Base-by-base conservation (phyloP, 2,329 filamentous ascomycete species). In the Scedosporium boydii region DNA sequence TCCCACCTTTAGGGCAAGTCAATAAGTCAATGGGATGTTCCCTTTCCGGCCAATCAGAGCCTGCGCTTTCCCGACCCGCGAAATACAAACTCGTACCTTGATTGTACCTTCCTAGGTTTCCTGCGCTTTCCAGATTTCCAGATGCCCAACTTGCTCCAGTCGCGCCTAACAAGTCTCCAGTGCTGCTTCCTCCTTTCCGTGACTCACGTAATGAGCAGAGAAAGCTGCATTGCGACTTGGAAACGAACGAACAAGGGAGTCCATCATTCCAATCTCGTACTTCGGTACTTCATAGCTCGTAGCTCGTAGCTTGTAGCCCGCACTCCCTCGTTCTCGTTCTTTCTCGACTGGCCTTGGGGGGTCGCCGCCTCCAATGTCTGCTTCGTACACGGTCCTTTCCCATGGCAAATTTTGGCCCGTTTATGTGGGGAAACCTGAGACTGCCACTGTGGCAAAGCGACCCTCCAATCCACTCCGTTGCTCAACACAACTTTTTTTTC, bases 1-100 rank as follows among this genome's bases (percentile, higher is more conserved):
- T 57, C 51, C 60, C 60, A 57, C 60, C 53, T 58, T 62, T 62
- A 62, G 60, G 60, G 60, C 60, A 62, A 62, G 48, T 62, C 44
- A 7, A 56, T 16, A 26, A 18, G 46, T 51, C 18, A 58, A 38
- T 42, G 53, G 53, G 44, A 41, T 23, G n/a, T 55, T 27, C 51
- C 6, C 6, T 34, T 44, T 58, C 38, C 6, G 9, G 21, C 60
- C 60, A 62, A 62, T 62, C 34, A 56, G 16, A 21, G 6, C 12
- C 21, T 56, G 44, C 6, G 29, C n/a, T 55, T 55, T 61, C 29
- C 16, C 34, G 56, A 27, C 51, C 51, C 51, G 51, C 23, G 51
- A 55, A 27, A 23, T 23, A 16, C 18, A 23, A 23, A 7, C 51
- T 60, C 34, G 59, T 60, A 60, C 42, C 59, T 60, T 44, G 14